These are phyloP conservation scores for Aspergillus sp. DNA, from an alignment of 2,329 filamentous ascomycete species.

Conservation along the genomic window DNA sequence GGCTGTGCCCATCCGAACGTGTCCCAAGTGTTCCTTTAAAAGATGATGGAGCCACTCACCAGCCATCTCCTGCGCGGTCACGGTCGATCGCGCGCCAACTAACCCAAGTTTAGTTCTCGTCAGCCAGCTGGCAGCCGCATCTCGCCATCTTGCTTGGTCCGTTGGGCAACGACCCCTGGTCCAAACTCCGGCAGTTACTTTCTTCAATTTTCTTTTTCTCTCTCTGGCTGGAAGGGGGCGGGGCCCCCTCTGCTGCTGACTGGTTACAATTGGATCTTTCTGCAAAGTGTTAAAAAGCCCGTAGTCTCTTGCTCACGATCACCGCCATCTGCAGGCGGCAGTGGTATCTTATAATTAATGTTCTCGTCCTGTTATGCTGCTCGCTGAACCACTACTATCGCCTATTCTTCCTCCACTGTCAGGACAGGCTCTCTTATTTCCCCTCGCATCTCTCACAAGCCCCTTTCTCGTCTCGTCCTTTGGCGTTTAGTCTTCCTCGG, in stretches of 20 bases:
- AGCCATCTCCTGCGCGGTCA: slow-evolving; percentile 28
- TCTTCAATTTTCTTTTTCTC: slow-evolving; percentile 4
- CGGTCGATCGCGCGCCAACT: slow-evolving; percentile 43
- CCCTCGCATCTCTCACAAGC: slow-evolving; percentile 3
- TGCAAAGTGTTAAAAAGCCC: slow-evolving; percentile 10
- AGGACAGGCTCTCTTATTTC: slow-evolving; percentile 7
- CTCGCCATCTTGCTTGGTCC: slow-evolving; percentile 14
- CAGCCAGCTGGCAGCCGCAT: slow-evolving; percentile 29
- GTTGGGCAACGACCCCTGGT: slow-evolving; percentile 11
- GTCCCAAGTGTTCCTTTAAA: neutral
- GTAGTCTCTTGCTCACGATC: slow-evolving; percentile 10
- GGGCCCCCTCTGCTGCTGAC: slow-evolving; percentile 5
- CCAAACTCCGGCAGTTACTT: slow-evolving; percentile 3
- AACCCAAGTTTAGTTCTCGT: slow-evolving; percentile 17
- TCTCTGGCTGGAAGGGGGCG: neutral
- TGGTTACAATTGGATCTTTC: slow-evolving; percentile 7
- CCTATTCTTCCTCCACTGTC: slow-evolving; percentile 18
- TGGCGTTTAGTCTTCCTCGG: neutral
- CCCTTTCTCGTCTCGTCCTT: neutral
- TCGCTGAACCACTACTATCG: slow-evolving; percentile 17
- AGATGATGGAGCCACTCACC: slow-evolving; percentile 11
- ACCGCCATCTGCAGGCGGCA: slow-evolving; percentile 17
- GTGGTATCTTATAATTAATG: slow-evolving; percentile 12
- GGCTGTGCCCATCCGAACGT: neutral
- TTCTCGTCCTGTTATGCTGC: slow-evolving; percentile 14